Conservation (phyloP, 2,329 filamentous ascomycete species). For the Orbilia blumenaviensis region DNA sequence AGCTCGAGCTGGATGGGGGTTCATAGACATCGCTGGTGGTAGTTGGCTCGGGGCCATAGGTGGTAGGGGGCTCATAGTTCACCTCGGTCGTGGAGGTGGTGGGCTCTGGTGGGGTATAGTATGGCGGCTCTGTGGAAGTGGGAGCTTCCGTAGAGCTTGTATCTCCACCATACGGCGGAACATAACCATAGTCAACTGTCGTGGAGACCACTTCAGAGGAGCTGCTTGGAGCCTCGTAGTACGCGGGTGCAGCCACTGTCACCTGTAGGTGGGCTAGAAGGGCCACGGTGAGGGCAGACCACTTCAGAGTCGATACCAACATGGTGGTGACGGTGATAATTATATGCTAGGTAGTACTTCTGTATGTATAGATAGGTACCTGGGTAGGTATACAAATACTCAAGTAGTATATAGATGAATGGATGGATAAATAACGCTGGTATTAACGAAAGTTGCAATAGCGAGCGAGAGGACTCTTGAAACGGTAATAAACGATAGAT, state of each 20-base stretch:
- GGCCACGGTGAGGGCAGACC: constrained; percentile 11
- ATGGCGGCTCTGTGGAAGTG: neutral
- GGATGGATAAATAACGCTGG: neutral
- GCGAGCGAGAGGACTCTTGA: constrained; percentile 28
- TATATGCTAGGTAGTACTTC: too few species aligned
- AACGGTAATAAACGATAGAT: constrained; percentile 7
- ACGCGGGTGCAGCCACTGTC: constrained; percentile 17
- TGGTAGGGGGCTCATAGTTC: neutral
- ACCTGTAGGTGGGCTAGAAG: constrained; percentile 13
- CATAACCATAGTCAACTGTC: constrained; percentile 14
- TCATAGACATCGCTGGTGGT: constrained; percentile 8
- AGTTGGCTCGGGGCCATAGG: constrained; percentile 7
- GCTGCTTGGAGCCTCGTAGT: neutral
- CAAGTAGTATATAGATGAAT: too few species aligned
- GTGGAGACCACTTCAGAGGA: neutral
- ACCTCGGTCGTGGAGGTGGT: neutral
- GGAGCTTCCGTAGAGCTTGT: constrained; percentile 4
- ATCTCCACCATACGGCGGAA: constrained; percentile 2
- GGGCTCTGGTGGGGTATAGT: neutral
- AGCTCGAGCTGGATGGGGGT: neutral
- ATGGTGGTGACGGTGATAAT: neutral
- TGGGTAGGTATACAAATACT: too few species aligned
- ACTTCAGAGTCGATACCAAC: constrained; percentile 36
- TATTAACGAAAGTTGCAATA: constrained; percentile 26
- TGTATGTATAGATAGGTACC: too few species aligned